Evolutionary conservation across 169 alveolate genomes (phyloP), one percentile per base, ranked within the genome.

Genomic region (Perkinsus olseni): DNA sequence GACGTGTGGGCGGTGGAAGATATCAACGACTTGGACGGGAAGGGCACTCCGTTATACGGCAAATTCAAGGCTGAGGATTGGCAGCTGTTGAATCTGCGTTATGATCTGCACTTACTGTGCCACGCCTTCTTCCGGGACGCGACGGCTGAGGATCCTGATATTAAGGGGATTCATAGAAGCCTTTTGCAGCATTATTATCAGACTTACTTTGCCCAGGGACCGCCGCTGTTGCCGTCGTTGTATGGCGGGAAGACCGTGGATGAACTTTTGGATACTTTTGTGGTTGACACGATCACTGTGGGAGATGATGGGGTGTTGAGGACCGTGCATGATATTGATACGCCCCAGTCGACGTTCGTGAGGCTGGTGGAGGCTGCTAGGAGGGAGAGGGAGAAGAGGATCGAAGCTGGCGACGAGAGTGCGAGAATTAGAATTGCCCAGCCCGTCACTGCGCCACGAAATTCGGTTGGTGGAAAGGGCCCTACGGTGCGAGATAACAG

Each of bases 391-490:
- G 10, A 62, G 37, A 62, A 62, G 82, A 62, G 82, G 31, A 62
- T 62, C 34, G 82, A 62, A 28, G 82, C 82, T 4, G 82, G 82
- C 4, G 82, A 62, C 17, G 82, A 62, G 82, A 62, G 82, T 28
- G 82, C 82, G 28, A 62, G 82, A 62, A 62, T 62, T 21, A 62
- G 82, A 24, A 62, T 62, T 62, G 34, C 8, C 37, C 37, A 62
- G 31, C 82, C 82, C 31, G 82, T 62, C 82, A 62, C 82, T 62
- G 82, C 82, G 82, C 82, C 82, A 62, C 82, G 82, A 62, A 62
- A 62, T 62, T 62, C 82, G 28, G 34, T 0, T 13, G n/a, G n/a
- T n/a, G 82, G 82, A 28, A 62, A 24, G 28, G 82, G 82, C 8
- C 82, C 82, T 4, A 62, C 82, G 82, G 82, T 62, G 82, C 1